Percentiles rank a stretch among this genome's conserved stretches.
phyloP scores from a whole-genome alignment of 805 yeast genomes.

The Yarrowia phangngaensis region DNA sequence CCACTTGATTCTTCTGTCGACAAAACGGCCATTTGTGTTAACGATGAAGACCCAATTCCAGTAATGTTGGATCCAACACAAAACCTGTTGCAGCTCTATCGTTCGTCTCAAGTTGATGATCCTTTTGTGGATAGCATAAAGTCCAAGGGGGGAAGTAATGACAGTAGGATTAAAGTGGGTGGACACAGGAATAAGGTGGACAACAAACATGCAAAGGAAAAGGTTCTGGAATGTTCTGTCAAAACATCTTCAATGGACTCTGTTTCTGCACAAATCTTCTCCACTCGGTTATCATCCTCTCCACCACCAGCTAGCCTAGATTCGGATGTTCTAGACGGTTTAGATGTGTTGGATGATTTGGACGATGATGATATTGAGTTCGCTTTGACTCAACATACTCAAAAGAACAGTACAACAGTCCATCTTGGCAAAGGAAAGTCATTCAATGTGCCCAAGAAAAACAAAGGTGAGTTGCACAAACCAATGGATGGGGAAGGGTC shows the following conservation, averaged over 20 bases:
- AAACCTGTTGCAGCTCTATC: neutral
- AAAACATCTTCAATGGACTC: too few species aligned
- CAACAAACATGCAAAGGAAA: neutral
- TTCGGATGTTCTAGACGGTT: neutral
- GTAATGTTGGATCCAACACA: constrained; percentile 4
- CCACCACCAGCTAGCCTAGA: neutral
- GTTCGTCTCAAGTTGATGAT: neutral
- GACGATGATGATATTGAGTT: constrained; percentile 20
- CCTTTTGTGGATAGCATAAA: constrained; percentile 10
- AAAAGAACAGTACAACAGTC: constrained; percentile 5
- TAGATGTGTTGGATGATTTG: constrained; percentile 2
- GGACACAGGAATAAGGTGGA: neutral
- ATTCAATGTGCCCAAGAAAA: neutral
- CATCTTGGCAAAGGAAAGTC: too few species aligned
- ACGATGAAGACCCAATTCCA: constrained; percentile 8
- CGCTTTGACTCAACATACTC: constrained; percentile 15
- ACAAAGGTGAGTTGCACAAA: neutral
- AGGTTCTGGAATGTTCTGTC: too few species aligned
- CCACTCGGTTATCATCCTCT: constrained; percentile 2
- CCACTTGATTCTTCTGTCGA: too few species aligned
- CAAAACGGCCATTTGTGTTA: neutral
- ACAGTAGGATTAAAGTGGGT: neutral
- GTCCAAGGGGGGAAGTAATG: neutral
- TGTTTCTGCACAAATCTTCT: neutral
- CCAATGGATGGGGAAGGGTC: too few species aligned